Evolutionary conservation across 768 basidiomycete species (phyloP).

Genomic region (Tylopilus cervinicoccineus): DNA sequence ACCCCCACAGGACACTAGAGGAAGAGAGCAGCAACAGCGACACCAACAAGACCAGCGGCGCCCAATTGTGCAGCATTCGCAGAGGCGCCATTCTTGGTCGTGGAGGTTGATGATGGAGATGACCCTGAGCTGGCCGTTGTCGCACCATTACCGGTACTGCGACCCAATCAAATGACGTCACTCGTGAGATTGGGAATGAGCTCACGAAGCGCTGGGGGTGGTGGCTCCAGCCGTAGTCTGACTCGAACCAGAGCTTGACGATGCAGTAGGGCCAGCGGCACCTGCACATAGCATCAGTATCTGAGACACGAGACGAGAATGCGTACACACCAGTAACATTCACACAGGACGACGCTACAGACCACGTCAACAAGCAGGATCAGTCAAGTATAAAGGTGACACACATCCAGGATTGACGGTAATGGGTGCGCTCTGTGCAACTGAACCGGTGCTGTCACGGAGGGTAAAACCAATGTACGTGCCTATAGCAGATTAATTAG

Average conservation of each 20-base stretch:
- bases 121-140: not conserved
- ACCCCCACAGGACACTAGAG: slow-evolving; percentile 23
- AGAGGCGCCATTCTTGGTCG: slow-evolving; percentile 35
- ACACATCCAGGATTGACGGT: slow-evolving; percentile 46
- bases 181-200: not conserved
- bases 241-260: not conserved
- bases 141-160: not conserved
- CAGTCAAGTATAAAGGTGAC: slow-evolving; percentile 19
- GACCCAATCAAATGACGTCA: slow-evolving; percentile 12
- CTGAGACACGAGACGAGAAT: slow-evolving; percentile 9
- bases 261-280: slow-evolving; percentile 19
- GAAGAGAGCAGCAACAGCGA: slow-evolving; percentile 36
- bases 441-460: slow-evolving; percentile 54
- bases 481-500: slow-evolving; percentile 28
- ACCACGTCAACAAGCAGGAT: slow-evolving; percentile 9
- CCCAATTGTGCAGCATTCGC: slow-evolving; percentile 42
- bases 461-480: slow-evolving; percentile 53
- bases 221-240: not conserved
- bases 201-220: slow-evolving; percentile 18
- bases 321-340: slow-evolving; percentile 17
- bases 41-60: slow-evolving; percentile 36
- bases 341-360: slow-evolving; percentile 37
- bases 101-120: slow-evolving; percentile 22
- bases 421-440: slow-evolving; percentile 51
- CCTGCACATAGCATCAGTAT: slow-evolving; percentile 19